Conservation (phyloP, 179 eudicot genomes). For the Corrigiola litoralis region DNA sequence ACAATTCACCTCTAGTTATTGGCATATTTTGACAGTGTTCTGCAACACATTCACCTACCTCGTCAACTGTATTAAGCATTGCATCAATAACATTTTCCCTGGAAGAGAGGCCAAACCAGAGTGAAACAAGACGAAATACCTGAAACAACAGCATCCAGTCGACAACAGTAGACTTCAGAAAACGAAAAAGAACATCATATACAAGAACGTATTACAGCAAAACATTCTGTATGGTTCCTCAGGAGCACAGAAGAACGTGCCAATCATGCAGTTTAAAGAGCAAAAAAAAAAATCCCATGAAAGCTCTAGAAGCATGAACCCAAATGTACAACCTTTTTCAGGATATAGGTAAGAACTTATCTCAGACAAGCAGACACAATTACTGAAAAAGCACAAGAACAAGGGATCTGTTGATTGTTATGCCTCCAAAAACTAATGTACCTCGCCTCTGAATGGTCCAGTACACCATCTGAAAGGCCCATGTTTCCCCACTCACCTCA, state of each 20-base stretch:
- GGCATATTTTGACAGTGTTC: neutral
- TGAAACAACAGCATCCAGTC: slow-evolving; percentile 27
- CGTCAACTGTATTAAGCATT: slow-evolving; percentile 74
- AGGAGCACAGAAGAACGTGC: neutral
- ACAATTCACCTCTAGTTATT: too few relatives aligned
- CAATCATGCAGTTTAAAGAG: neutral
- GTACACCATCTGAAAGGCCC: neutral
- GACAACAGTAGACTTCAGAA: neutral
- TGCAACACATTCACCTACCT: slow-evolving; percentile 39
- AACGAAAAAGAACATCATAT: neutral
- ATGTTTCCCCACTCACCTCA: neutral
- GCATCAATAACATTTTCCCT: slow-evolving; percentile 66
- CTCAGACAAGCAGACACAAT: neutral
- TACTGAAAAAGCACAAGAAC: neutral
- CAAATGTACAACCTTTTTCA: neutral
- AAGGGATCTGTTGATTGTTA: neutral
- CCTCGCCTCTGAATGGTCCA: neutral
- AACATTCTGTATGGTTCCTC: neutral
- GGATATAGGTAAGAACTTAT: neutral
- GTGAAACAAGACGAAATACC: slow-evolving; percentile 97
- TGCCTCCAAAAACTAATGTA: neutral
- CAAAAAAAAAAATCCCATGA: neutral
- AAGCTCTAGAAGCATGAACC: neutral
- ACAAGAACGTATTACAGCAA: neutral
- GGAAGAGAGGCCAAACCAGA: slow-evolving; percentile 88